Evolutionary conservation across 192 early-diverging fungal species (phyloP).

Genomic region (Podila minutissima): DNA sequence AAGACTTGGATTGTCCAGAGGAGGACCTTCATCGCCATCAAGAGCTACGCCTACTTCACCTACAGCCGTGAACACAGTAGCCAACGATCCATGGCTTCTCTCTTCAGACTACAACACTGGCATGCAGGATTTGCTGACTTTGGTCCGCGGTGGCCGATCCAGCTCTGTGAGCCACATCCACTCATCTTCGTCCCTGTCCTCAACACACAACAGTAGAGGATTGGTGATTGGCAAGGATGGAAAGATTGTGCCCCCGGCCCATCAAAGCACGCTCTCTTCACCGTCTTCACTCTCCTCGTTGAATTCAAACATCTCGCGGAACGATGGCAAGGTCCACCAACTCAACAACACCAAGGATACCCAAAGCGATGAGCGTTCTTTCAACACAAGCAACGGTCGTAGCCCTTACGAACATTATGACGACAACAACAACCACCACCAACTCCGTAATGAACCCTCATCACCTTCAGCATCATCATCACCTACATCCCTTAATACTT

Average conservation of each 20-base stretch:
- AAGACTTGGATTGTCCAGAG: background rate
- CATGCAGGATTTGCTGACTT: slow-evolving; percentile 43
- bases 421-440: slow-evolving; percentile 2
- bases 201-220: slow-evolving; percentile 5
- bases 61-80: background rate
- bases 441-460: background rate
- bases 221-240: slow-evolving; percentile 31
- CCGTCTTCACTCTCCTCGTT: slow-evolving; percentile 17
- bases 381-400: slow-evolving; percentile 5
- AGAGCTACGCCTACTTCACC: background rate
- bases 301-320: slow-evolving; percentile 10
- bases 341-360: slow-evolving; percentile 31
- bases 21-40: background rate
- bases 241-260: slow-evolving; percentile 15
- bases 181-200: slow-evolving; percentile 17
- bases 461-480: background rate
- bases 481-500: background rate
- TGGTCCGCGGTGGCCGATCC: slow-evolving; percentile 45
- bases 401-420: slow-evolving; percentile 4
- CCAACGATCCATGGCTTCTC: slow-evolving; percentile 37
- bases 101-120: slow-evolving; percentile 45
- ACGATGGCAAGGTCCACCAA: background rate
- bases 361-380: slow-evolving; percentile 29
- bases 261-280: background rate
- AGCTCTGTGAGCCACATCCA: slow-evolving; percentile 37